These are phyloP conservation scores for Yamagishiella unicocca DNA, from an alignment of 139 green algal species.

Conservation along the genomic window DNA sequence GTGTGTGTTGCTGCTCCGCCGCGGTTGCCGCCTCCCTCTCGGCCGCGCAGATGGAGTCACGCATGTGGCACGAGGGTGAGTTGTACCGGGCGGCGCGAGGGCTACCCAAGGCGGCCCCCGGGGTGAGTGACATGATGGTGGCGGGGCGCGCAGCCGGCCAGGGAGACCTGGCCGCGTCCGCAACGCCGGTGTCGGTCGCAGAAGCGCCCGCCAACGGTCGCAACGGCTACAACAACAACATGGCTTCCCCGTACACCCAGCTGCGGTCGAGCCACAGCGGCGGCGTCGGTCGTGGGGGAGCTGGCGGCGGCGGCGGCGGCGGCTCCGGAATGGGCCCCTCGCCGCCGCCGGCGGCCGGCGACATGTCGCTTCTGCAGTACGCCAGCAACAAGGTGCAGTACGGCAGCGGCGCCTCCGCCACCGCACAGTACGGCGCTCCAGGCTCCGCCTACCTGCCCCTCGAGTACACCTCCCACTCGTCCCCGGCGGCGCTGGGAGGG, in stretches of 20 bases:
- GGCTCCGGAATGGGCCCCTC: too few relatives aligned
- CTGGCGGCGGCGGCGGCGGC: not conserved
- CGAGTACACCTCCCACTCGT: not conserved
- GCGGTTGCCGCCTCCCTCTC: too few relatives aligned
- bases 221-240: not conserved
- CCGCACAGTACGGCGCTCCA: not conserved
- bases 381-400: constrained; percentile 16
- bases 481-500: not conserved
- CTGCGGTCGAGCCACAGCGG: not conserved
- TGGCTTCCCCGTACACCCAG: not conserved
- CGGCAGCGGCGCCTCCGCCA: not conserved
- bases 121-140: constrained; percentile 43
- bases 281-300: not conserved
- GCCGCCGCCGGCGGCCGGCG: not conserved
- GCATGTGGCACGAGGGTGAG: constrained; percentile 72
- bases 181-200: not conserved
- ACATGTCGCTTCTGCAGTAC: constrained; percentile 61
- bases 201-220: not conserved
- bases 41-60: constrained; percentile 37
- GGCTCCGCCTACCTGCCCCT: not conserved
- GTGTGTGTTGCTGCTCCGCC: not conserved
- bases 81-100: constrained; percentile 49
- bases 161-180: not conserved
- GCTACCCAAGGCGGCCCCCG: constrained; percentile 42
- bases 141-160: constrained; percentile 24